Percentiles rank a stretch among this genome's conserved stretches.
Evolutionary conservation across 139 green algal species (phyloP).

Genomic region (Spirogloea muscicola): DNA sequence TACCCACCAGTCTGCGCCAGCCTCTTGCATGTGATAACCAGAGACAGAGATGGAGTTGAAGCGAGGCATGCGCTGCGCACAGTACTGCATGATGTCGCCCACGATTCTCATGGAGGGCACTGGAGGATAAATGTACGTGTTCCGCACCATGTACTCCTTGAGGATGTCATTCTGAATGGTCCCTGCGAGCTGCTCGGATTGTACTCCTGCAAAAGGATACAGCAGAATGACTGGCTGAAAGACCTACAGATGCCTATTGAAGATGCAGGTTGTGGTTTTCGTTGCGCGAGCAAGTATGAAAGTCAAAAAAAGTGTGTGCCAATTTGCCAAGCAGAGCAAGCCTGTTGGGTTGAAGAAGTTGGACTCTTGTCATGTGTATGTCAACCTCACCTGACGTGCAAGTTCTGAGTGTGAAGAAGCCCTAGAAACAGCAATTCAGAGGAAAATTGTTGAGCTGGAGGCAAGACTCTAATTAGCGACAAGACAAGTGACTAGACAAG

Average conservation of each 20-base stretch:
- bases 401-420: background rate
- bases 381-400: background rate
- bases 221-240: too few relatives aligned
- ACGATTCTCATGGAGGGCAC: slow-evolving; percentile 65
- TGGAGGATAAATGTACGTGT: slow-evolving; percentile 75
- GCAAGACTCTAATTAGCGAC: too few relatives aligned
- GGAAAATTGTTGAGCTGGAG: too few relatives aligned
- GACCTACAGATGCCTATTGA: too few relatives aligned
- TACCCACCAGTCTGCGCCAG: slow-evolving; percentile 28
- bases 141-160: slow-evolving; percentile 81
- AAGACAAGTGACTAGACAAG: too few relatives aligned
- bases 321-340: background rate
- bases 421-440: too few relatives aligned
- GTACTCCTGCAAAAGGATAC: slow-evolving; percentile 24
- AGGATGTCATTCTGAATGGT: slow-evolving; percentile 79
- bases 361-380: background rate
- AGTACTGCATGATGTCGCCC: slow-evolving; percentile 68
- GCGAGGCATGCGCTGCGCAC: slow-evolving; percentile 53
- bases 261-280: too few relatives aligned
- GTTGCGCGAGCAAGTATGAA: background rate
- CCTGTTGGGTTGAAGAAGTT: background rate
- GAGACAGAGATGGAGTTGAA: slow-evolving; percentile 69
- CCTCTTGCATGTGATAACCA: slow-evolving; percentile 68
- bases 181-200: slow-evolving; percentile 45
- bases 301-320: background rate